Evolutionary conservation across 202 grass and related monocot species (phyloP), one percentile per base, ranked within the genome.

Genomic region (Elaeis oleifera): DNA sequence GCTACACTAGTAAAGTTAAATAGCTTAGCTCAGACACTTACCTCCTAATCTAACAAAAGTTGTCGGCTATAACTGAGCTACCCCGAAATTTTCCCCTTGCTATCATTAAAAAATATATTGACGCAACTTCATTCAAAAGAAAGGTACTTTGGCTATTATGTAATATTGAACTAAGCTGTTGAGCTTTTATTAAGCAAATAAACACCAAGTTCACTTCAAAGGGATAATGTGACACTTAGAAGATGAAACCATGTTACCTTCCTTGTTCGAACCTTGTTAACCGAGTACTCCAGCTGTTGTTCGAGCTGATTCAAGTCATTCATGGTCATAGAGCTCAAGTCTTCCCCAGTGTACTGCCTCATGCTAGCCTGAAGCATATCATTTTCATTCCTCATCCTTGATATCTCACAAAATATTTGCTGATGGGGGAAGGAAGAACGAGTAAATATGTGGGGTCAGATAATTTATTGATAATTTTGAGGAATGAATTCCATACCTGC

Each of bases 391-490:
- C 90, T 92, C 94, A 92, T 86, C 36, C 79, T 81, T 28, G 81
- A 78, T 68, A 86, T 97, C 74, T 97, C 94, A 25, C 76, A 79
- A 70, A 89, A 63, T 58, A 89, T 81, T 78, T 86, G 84, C 88
- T 97, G 64, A 73, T 19, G 53, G 5, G 74, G 24, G 50, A 49
- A 32, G 26, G 18, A 54, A 36, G 28, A 51, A 57, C 23, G 58
- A 36, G 23, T 1, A 59, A 20, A 7, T 54, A 15, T 55, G 29
- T 16, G 18, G 18, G 32, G 15, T 88, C 0, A 9, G 13, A 0
- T 0, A 3, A 9, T 48, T 4, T 50, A 53, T 14, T 16, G 70
- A 75, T 53, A 2, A 21, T 26, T 13, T 44, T 44, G 11, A 44
- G 36, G 36, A 44, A 61, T 51, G 51, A 50, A 7, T 20, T 0